These are phyloP conservation scores for Favolaschia claudopus DNA, from an alignment of 768 basidiomycete species.

Conservation along the genomic window DNA sequence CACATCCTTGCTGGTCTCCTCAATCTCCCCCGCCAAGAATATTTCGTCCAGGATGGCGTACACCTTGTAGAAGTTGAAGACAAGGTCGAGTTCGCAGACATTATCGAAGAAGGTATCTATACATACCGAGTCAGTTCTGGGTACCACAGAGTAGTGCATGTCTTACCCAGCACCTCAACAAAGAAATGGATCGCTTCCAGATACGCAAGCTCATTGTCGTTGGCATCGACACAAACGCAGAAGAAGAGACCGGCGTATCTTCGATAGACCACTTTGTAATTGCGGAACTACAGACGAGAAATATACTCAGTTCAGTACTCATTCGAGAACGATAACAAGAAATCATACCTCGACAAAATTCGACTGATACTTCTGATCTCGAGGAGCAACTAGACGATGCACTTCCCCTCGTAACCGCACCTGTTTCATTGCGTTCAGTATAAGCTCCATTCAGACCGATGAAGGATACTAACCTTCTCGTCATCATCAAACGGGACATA, in stretches of 20 bases:
- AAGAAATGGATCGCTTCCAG: conserved; percentile 98
- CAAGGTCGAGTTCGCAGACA: conserved; percentile 96
- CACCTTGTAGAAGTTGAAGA: conserved; percentile 99
- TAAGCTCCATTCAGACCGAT: neutral
- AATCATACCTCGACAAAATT: conserved; percentile 93
- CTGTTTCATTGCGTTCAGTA: conserved; percentile 48
- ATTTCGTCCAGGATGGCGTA: conserved; percentile 99
- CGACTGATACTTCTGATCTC: conserved; percentile 98
- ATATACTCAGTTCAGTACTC: neutral
- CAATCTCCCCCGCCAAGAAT: conserved; percentile 97
- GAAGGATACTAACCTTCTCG: conserved; percentile 75
- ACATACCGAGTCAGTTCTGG: neutral
- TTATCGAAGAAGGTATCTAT: conserved; percentile 98
- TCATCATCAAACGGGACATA: conserved; percentile 98
- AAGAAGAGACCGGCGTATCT: conserved; percentile 98
- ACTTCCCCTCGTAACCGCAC: conserved; percentile 96
- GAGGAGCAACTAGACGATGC: conserved; percentile 91
- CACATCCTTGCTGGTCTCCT: conserved; percentile 97
- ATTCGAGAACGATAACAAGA: neutral
- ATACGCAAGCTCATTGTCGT: conserved; percentile 98
- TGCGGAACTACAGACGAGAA: conserved; percentile 81
- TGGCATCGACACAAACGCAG: conserved; percentile 95
- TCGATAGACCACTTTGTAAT: conserved; percentile 97
- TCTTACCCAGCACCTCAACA: conserved; percentile 96
- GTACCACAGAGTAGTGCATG: conserved; percentile 36